These are phyloP conservation scores for Xylariaceae sp. DNA, from an alignment of 2,329 filamentous ascomycete genomes.

Conservation along the genomic window DNA sequence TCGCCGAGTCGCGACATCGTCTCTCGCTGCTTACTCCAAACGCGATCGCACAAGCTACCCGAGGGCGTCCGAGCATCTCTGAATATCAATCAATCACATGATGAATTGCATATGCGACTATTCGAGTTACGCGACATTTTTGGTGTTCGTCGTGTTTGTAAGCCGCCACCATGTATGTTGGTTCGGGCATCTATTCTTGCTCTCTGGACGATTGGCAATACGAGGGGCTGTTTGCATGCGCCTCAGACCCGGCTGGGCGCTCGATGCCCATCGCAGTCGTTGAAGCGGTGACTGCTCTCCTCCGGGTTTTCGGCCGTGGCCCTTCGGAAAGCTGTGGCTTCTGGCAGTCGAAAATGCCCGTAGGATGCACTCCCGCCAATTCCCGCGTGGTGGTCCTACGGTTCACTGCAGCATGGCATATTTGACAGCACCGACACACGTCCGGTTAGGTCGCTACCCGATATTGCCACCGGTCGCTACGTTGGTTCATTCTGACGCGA, in stretches of 20 bases:
- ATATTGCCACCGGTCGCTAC: constrained; percentile 19
- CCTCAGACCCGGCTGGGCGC: background rate
- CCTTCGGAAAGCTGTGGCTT: constrained; percentile 25
- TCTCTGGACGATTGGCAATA: background rate
- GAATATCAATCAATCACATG: constrained; percentile 15
- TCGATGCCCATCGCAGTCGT: background rate
- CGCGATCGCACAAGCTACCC: no score
- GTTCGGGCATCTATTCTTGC: constrained; percentile 4
- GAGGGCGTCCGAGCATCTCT: background rate
- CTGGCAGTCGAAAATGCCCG: constrained; percentile 26
- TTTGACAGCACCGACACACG: constrained; percentile 10
- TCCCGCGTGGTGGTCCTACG: constrained; percentile 24
- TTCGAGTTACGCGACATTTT: background rate
- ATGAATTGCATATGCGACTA: constrained; percentile 18
- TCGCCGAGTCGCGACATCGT: no score
- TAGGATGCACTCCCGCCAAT: constrained; percentile 3
- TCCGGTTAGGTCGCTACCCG: constrained; percentile 22
- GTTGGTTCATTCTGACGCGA: constrained; percentile 4
- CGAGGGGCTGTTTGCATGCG: constrained; percentile 9
- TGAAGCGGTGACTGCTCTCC: background rate
- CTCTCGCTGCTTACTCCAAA: no score
- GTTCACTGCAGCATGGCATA: constrained; percentile 24
- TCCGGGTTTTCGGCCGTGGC: constrained; percentile 8
- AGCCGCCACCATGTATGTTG: constrained; percentile 2
- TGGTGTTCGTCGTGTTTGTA: background rate